Conservation (phyloP, 1,284 basidiomycete genomes). For the Xanthoconium separans region DNA sequence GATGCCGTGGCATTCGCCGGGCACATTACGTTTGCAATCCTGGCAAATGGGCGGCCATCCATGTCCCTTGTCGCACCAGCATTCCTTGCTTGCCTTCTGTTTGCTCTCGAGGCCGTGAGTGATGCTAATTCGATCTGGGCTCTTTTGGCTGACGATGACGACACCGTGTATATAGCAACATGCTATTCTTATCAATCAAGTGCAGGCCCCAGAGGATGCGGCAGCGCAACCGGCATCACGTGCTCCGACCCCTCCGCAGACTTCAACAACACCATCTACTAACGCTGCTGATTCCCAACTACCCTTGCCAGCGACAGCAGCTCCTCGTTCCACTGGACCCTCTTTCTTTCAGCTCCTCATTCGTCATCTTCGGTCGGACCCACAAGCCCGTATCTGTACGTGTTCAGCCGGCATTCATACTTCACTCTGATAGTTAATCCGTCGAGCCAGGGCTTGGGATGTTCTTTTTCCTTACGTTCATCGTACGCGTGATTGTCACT, state of each 20-base stretch:
- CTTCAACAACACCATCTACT: neutral
- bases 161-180: conserved; percentile 65
- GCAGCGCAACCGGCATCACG: conserved; percentile 29
- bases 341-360: conserved; percentile 52
- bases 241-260: conserved; percentile 8
- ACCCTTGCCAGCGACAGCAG: conserved; percentile 13
- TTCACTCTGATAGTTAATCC: neutral
- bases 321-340: conserved; percentile 18
- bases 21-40: conserved; percentile 81
- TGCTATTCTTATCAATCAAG: conserved; percentile 72
- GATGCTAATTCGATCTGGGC: neutral
- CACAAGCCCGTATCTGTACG: conserved; percentile 70
- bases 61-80: conserved; percentile 79
- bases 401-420: neutral
- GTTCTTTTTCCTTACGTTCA: conserved; percentile 64
- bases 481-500: conserved; percentile 72
- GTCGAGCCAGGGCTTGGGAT: conserved; percentile 56
- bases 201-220: conserved; percentile 77
- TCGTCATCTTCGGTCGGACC: conserved; percentile 62
- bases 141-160: conserved; percentile 1
- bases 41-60: conserved; percentile 77
- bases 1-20: conserved; percentile 79
- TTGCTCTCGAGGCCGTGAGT: conserved; percentile 72
- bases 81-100: conserved; percentile 71
- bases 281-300: conserved; percentile 16